Base-by-base conservation (phyloP, 352 stramenopile genomes). In the Phytophthora syringae region DNA sequence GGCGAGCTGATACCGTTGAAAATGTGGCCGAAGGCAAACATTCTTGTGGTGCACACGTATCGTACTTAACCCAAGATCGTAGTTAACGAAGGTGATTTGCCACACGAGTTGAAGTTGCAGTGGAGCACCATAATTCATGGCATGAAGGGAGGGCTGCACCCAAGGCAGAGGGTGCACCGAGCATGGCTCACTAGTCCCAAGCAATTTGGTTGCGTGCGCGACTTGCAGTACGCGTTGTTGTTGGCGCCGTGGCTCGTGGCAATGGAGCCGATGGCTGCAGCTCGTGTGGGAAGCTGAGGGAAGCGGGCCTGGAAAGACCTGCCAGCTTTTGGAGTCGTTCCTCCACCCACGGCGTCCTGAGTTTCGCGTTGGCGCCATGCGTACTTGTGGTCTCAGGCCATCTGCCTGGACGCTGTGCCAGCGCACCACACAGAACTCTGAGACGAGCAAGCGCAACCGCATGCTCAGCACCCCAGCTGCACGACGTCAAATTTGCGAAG, bases 31-130 rank as follows among this genome's bases (percentile, higher is more conserved):
- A n/a, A n/a, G 52, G 18, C 40, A 57, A 52, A 56, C 44, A 47
- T 49, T 59, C 45, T 21, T 60, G 51, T 71, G 57, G 56, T 62
- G 50, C 18, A 22, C 10, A 54, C n/a, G 39, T 25, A 45, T 45
- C 39, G 39, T 24, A 45, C 39, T 45, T 45, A 45, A n/a, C 10
- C 1, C 2, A 20, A 43, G 2, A 43, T 21, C 37, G 37, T 43
- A 43, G 3, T 43, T 43, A 43, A 16, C 12, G 32, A 9, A 39
- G 12, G 27, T 32, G 5, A 9, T 32, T 5, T 32, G 27, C 5
- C 9, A 32, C 9, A 32, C 27, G 27, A 32, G 27, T 39, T 39
- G 32, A n/a, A 39, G 32, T 9, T 39, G 12, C 32, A 39, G 7
- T 39, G 32, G 7, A 39, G 32, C 9, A 4, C 13, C 12, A 39